These are phyloP conservation scores for Metarhizium robertsii DNA, from an alignment of 2,329 filamentous ascomycete species.

Conservation along the genomic window DNA sequence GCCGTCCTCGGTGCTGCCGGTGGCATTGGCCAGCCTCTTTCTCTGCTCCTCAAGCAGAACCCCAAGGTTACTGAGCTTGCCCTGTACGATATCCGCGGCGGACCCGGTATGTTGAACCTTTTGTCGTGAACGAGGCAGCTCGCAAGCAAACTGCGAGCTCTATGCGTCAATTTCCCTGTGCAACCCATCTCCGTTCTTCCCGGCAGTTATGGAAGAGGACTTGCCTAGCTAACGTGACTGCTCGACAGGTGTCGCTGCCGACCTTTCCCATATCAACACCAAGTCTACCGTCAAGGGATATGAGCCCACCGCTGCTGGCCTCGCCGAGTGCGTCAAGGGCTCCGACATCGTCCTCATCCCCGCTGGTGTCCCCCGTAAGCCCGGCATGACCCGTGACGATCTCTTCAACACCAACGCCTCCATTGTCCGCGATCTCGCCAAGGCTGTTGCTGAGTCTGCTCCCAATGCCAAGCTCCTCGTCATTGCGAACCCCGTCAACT, in stretches of 20 bases:
- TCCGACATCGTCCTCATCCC: conserved; percentile 95
- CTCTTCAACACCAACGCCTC: conserved; percentile 99
- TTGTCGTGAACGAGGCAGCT: neutral
- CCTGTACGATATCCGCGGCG: conserved; percentile 95
- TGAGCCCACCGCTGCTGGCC: conserved; percentile 65
- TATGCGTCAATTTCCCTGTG: conserved; percentile 8
- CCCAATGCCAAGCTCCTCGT: conserved; percentile 93
- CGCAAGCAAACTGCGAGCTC: neutral
- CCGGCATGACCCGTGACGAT: conserved; percentile 99
- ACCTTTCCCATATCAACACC: conserved; percentile 98
- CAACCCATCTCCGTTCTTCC: neutral
- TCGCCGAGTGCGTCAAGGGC: conserved; percentile 71
- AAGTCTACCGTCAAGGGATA: conserved; percentile 91
- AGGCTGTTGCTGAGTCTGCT: conserved; percentile 79
- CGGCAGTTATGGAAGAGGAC: neutral
- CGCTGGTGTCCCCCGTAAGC: conserved; percentile 96
- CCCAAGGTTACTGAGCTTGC: conserved; percentile 86
- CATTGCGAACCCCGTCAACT: conserved; percentile 99
- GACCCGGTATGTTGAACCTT: conserved; percentile 59
- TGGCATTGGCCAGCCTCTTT: conserved; percentile 97
- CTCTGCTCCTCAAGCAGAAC: conserved; percentile 97
- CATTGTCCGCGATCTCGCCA: conserved; percentile 96
- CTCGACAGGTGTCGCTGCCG: conserved; percentile 82
- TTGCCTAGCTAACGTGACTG: neutral
- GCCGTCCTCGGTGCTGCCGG: conserved; percentile 92